A percentile compares a stretch with the other conserved stretches of the same genome.
Conservation (phyloP, 2,329 filamentous ascomycete genomes). For the Aureobasidium sp. region DNA sequence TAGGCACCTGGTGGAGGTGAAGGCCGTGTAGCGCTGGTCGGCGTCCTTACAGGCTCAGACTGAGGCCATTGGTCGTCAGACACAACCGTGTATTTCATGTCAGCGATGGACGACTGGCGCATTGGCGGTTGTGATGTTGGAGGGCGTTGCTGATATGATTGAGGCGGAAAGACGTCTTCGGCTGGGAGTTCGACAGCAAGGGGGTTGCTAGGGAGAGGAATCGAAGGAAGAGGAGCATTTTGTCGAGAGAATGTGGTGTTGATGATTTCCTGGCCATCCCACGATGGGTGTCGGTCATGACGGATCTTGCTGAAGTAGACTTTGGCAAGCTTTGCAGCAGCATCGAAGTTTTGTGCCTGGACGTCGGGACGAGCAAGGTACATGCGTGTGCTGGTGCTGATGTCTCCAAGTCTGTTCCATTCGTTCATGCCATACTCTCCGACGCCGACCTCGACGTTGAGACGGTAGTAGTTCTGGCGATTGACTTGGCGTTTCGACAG, state of each 20-base stretch:
- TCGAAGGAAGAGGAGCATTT: conserved; percentile 22
- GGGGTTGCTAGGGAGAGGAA: conserved; percentile 36
- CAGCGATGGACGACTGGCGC: conserved; percentile 43
- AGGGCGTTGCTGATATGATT: conserved; percentile 16
- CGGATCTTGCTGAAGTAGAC: conserved; percentile 69
- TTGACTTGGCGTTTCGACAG: conserved; percentile 51
- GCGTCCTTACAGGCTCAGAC: conserved; percentile 18
- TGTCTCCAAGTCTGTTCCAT: conserved; percentile 88
- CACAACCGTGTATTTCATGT: conserved; percentile 60
- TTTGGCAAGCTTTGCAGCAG: conserved; percentile 72
- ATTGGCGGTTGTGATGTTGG: conserved; percentile 39
- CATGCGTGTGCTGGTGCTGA: conserved; percentile 80
- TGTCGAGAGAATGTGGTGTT: not conserved
- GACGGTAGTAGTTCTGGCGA: conserved; percentile 71
- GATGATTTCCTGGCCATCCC: conserved; percentile 20
- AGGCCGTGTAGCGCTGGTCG: conserved; percentile 11
- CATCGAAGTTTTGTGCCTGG: conserved; percentile 66
- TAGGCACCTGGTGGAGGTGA: conserved; percentile 4
- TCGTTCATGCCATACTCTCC: conserved; percentile 99
- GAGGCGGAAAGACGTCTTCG: conserved; percentile 36
- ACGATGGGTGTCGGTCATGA: conserved; percentile 44
- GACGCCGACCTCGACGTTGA: conserved; percentile 95
- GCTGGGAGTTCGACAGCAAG: conserved; percentile 52
- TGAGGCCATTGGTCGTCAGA: conserved; percentile 50
- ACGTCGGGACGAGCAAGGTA: conserved; percentile 69